Evolutionary conservation across 208 protist species (phyloP).

Genomic region (Trypanosoma scelopori): DNA sequence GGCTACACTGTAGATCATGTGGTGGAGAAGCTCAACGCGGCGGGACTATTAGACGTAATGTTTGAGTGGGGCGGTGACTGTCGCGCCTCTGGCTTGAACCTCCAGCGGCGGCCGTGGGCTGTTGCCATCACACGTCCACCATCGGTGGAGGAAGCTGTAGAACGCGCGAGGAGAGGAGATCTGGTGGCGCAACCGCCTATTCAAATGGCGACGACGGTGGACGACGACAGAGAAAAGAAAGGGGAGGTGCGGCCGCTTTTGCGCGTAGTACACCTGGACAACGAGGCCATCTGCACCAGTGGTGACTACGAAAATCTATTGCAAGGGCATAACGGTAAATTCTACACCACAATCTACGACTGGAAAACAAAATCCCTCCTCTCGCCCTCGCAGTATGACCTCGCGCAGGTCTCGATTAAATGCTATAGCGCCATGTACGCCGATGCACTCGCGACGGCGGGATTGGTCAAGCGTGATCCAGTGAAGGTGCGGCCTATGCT

Average conservation of each 20-base stretch:
- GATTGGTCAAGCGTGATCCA: slow-evolving; percentile 61
- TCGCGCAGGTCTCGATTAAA: slow-evolving; percentile 72
- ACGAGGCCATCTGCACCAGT: slow-evolving; percentile 47
- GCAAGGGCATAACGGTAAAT: neutral
- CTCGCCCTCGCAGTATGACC: slow-evolving; percentile 27
- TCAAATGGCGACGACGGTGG: neutral
- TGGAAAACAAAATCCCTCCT: slow-evolving; percentile 34
- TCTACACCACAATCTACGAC: slow-evolving; percentile 37
- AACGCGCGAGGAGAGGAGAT: slow-evolving; percentile 16
- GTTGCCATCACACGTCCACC: slow-evolving; percentile 43
- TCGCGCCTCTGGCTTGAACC: slow-evolving; percentile 37
- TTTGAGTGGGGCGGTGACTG: slow-evolving; percentile 64
- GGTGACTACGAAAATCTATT: slow-evolving; percentile 54
- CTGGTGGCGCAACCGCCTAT: too few relatives aligned
- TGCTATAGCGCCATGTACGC: slow-evolving; percentile 85
- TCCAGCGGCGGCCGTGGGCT: slow-evolving; percentile 32
- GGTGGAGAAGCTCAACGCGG: slow-evolving; percentile 40
- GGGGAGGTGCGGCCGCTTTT: slow-evolving; percentile 19
- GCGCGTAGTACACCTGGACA: slow-evolving; percentile 35
- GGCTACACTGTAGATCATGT: slow-evolving; percentile 52
- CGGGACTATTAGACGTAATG: slow-evolving; percentile 34
- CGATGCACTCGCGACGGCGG: slow-evolving; percentile 74
- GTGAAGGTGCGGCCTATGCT: slow-evolving; percentile 62
- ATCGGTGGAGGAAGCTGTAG: slow-evolving; percentile 26
- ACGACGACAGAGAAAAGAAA: neutral